phyloP scores from a whole-genome alignment of 2,329 filamentous ascomycete species.

The Shiraia sp. region DNA sequence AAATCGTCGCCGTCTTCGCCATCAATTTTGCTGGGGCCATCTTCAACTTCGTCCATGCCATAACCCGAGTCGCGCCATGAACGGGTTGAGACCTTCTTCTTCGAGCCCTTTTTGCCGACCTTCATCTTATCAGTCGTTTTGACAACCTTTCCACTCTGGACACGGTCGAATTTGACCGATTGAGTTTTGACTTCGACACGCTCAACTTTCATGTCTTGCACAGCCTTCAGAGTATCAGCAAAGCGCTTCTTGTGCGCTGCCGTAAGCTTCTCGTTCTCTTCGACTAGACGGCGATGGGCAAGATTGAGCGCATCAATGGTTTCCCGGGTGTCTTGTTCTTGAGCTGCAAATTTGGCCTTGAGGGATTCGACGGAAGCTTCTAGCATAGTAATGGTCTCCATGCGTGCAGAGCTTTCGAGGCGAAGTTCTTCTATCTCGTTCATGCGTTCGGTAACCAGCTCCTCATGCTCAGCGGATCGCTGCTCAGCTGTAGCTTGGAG shows the following conservation, averaged over 20 bases:
- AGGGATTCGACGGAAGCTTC: constrained; percentile 36
- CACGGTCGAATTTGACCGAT: constrained; percentile 29
- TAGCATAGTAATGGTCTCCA: constrained; percentile 36
- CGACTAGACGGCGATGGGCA: constrained; percentile 30
- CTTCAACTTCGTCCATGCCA: constrained; percentile 25
- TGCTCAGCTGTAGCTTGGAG: constrained; percentile 33
- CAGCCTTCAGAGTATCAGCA: constrained; percentile 30
- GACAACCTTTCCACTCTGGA: constrained; percentile 32
- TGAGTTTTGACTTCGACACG: constrained; percentile 35
- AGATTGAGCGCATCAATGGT: constrained; percentile 38
- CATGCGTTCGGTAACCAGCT: constrained; percentile 29
- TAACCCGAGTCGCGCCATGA: constrained; percentile 40
- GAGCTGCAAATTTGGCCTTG: constrained; percentile 34
- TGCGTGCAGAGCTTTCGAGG: constrained; percentile 37
- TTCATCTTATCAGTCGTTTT: constrained; percentile 39
- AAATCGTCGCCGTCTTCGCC: constrained; percentile 20
- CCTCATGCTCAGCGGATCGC: constrained; percentile 27
- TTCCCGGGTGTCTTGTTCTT: constrained; percentile 31
- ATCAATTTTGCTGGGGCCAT: constrained; percentile 3
- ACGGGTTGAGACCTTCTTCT: constrained; percentile 29
- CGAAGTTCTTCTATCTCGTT: constrained; percentile 40
- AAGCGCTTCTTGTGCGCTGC: constrained; percentile 33
- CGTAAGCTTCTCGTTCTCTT: constrained; percentile 36
- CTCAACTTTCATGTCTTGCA: constrained; percentile 39
- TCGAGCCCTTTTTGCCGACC: constrained; percentile 35